Evolutionary conservation across 2,329 filamentous ascomycete species (phyloP), one percentile per base, ranked within the genome.

Genomic region (Pyricularia sp.): DNA sequence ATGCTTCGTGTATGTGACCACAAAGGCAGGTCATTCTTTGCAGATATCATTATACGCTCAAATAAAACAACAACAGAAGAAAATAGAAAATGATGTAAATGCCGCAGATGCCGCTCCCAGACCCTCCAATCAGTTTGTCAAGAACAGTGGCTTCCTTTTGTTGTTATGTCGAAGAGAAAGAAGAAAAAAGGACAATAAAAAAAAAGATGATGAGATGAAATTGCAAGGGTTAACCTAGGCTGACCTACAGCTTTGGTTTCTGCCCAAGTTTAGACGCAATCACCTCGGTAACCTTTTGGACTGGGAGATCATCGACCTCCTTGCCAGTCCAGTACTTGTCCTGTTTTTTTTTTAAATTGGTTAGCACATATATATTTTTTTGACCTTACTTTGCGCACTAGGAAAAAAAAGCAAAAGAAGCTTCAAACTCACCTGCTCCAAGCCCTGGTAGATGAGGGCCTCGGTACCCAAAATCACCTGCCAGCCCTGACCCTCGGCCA

Each of bases 391-490:
- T 6, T 17, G 14, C 31, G 31, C 31, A 10, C 31, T 36, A 36
- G 12, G 10, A 14, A 14, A 36, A 6, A 3, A 36, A 36, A 20
- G 4, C 42, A 50, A 50, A 50, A 20, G 1, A 64, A 10, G 23
- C n/a, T n/a, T n/a, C 3, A 65, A 31, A 69, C 73, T 66, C 26
- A 74, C 77, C 78, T 92, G 91, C 77, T 92, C 91, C 23, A 93
- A 77, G 0, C 91, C 91, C 77, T 93, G 91, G 79, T 88, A 92
- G 71, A 93, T 90, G 82, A 93, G 80, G 0, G 91, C 89, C 80
- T 93, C 91, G 0, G 90, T 92, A 0, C 91, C 91, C 6, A 92
- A 77, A 28, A 93, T 90, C 0, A 93, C 88, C 77, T 89, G 85
- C 91, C 91, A 93, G 0, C 89, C 89, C 11, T 82, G 81, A 2